phyloP scores from a whole-genome alignment of 1,139 yeast species.

The Saccharomycopsis crataegensis region DNA sequence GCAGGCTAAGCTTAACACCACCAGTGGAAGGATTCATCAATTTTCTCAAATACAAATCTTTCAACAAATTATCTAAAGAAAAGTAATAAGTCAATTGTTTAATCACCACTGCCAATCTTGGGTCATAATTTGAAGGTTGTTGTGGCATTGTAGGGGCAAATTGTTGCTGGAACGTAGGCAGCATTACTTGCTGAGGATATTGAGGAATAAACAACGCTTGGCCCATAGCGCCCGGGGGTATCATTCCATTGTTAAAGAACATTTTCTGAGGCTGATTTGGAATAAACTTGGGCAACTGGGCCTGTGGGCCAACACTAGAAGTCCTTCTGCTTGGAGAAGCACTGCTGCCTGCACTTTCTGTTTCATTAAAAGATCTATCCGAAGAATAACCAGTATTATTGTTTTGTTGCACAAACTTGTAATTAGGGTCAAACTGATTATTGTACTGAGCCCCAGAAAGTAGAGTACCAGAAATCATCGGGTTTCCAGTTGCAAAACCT shows the following conservation, averaged over 20 bases:
- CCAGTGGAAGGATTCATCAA: slow-evolving; percentile 70
- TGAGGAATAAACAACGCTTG: slow-evolving; percentile 4
- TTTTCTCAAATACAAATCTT: slow-evolving; percentile 69
- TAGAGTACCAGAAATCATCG: background rate
- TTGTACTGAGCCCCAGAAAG: background rate
- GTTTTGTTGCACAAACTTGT: background rate
- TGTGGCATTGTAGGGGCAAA: slow-evolving; percentile 12
- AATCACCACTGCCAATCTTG: slow-evolving; percentile 20
- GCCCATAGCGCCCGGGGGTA: background rate
- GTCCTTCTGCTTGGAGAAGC: slow-evolving; percentile 13
- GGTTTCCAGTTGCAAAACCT: slow-evolving; percentile 5
- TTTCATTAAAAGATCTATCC: slow-evolving; percentile 9
- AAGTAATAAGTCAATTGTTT: slow-evolving; percentile 74
- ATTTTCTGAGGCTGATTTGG: slow-evolving; percentile 1
- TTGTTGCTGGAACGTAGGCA: background rate
- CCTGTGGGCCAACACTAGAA: slow-evolving; percentile 7
- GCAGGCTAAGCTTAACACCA: slow-evolving; percentile 50
- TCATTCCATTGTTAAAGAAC: background rate
- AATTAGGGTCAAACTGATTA: background rate
- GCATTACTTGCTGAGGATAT: slow-evolving; percentile 5
- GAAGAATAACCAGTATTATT: slow-evolving; percentile 9
- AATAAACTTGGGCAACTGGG: slow-evolving; percentile 3
- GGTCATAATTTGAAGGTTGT: slow-evolving; percentile 19
- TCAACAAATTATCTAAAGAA: slow-evolving; percentile 70
- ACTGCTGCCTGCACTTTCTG: slow-evolving; percentile 8